Evolutionary conservation across 768 basidiomycete genomes (phyloP), one percentile per base, ranked within the genome.

Genomic region (Pulveroboletus ravenelii): DNA sequence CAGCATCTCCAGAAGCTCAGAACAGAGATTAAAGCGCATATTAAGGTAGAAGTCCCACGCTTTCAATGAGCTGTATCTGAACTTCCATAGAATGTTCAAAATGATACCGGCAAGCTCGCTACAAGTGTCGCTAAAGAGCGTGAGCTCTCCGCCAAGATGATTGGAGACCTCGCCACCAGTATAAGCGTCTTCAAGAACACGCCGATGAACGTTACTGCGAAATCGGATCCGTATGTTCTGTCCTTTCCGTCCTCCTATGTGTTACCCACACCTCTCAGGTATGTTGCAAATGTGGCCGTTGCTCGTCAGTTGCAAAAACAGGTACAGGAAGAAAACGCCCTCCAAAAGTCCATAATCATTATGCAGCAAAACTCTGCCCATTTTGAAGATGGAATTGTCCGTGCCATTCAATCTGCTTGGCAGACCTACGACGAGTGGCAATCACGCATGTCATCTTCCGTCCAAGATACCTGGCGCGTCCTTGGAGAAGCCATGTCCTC

Each of bases 321-420:
- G 72, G 90, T 97, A 40, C 84, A 93, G 70, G 95, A 96, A 71
- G 96, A 99, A 71, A 99, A 99, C 65, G 84, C 93, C 0, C 82
- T 99, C 13, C 95, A 99, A 71, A 99, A 98, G 68, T 90, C 87
- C 3, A 89, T 97, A 62, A 85, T 99, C 63, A 94, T 99, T 68
- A 97, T 95, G 82, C 95, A 99, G 61, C 93, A 94, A 57, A 95
- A 95, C 66, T 89, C 87, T 14, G 95, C 94, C 18, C 87, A 94
- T 65, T 99, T 99, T 60, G 96, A 98, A 69, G 89, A 92, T 57
- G 94, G 93, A 46, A 90, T 99, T 60, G 92, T 99, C 25, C 88
- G 90, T 52, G 84, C 92, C 3, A 81, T 99, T 54, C 93, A 98
- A 69, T 93, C 92, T 17, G 93, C 96, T 0, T 99, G 96, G 96